phyloP scores from a whole-genome alignment of 2,329 filamentous ascomycete species.

The Nannizzia gypsea region DNA sequence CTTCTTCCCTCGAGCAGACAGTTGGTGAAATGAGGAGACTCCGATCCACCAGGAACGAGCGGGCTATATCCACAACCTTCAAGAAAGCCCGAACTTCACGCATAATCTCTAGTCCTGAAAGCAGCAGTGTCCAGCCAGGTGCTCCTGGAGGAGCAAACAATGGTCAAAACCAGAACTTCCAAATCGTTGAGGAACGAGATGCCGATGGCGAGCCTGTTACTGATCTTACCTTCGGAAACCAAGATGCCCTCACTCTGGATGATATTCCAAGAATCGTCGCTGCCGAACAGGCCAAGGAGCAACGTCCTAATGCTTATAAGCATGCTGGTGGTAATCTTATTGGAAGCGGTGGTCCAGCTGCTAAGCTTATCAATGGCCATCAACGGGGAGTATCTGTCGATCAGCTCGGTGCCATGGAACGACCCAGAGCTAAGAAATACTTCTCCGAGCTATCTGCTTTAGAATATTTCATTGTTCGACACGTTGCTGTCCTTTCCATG shows the following conservation, averaged over 20 bases:
- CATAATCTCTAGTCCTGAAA: slow-evolving; percentile 80
- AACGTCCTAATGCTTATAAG: slow-evolving; percentile 67
- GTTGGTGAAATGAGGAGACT: slow-evolving; percentile 88
- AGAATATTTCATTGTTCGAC: slow-evolving; percentile 94
- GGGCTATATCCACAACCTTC: slow-evolving; percentile 84
- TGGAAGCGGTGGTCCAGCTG: slow-evolving; percentile 46
- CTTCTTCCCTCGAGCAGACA: slow-evolving; percentile 84
- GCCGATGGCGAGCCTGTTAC: slow-evolving; percentile 56
- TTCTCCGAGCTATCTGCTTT: slow-evolving; percentile 92
- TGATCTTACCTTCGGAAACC: slow-evolving; percentile 76
- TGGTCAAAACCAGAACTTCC: slow-evolving; percentile 48
- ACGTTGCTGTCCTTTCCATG: slow-evolving; percentile 89
- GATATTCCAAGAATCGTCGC: slow-evolving; percentile 95
- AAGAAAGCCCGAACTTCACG: slow-evolving; percentile 80
- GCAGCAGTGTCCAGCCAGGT: slow-evolving; percentile 54
- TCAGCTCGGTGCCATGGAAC: slow-evolving; percentile 36
- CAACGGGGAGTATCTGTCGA: slow-evolving; percentile 54
- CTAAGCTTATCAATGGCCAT: slow-evolving; percentile 56
- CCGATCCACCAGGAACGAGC: slow-evolving; percentile 85
- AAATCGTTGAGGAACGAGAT: slow-evolving; percentile 70
- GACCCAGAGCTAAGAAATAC: slow-evolving; percentile 59
- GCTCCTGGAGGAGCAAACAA: slow-evolving; percentile 38
- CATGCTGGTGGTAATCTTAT: slow-evolving; percentile 61
- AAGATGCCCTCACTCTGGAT: slow-evolving; percentile 85
- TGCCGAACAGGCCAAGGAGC: slow-evolving; percentile 86